These are phyloP conservation scores for Aspergillus haitiensis DNA, from an alignment of 495 filamentous ascomycete species.

Conservation along the genomic window DNA sequence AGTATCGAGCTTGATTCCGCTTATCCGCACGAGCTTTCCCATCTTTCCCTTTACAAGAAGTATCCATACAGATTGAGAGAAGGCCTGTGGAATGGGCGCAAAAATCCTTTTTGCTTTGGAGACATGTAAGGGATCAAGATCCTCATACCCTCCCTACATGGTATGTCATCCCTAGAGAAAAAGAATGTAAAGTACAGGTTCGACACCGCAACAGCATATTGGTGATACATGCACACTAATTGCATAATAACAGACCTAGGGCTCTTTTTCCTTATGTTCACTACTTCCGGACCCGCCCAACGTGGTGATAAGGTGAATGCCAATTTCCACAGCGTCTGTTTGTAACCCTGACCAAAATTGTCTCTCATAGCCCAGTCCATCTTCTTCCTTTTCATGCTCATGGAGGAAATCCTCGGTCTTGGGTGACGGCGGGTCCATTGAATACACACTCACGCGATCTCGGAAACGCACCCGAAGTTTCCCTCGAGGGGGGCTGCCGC, in stretches of 20 bases:
- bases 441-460: slow-evolving; percentile 42
- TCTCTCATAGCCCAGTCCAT: slow-evolving; percentile 32
- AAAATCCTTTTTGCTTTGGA: no score
- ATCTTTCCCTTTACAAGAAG: no score
- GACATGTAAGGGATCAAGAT: no score
- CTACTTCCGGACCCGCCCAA: slow-evolving; percentile 15
- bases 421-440: slow-evolving; percentile 14
- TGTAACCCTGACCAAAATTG: slow-evolving; percentile 37
- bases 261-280: not conserved
- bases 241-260: not conserved
- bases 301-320: slow-evolving; percentile 41
- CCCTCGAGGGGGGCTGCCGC: slow-evolving; percentile 22
- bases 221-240: no score
- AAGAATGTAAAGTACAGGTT: no score
- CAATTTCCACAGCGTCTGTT: slow-evolving; percentile 34
- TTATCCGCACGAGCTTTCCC: no score
- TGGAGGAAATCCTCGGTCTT: slow-evolving; percentile 22
- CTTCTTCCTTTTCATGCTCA: slow-evolving; percentile 25
- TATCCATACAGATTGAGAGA: no score
- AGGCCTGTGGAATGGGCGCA: no score
- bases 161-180: no score
- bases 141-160: no score
- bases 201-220: no score
- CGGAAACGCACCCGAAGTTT: slow-evolving; percentile 42
- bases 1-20: no score